A percentile compares a stretch with the other conserved stretches of the same genome.
These are phyloP conservation scores for Plasmopara viticola DNA, from an alignment of 352 stramenopile species.

Conservation along the genomic window DNA sequence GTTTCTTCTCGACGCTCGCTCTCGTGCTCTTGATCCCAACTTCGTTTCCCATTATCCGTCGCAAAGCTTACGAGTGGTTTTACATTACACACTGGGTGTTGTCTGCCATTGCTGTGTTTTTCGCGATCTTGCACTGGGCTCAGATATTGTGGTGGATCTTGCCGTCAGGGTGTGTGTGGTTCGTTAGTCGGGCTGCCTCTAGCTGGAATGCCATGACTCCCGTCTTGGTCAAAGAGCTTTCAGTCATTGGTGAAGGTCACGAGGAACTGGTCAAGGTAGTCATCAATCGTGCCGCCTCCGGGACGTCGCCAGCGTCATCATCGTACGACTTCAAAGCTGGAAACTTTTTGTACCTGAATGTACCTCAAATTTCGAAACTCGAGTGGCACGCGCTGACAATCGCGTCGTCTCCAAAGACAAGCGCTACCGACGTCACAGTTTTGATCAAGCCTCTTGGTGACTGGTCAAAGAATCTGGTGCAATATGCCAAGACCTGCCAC, in stretches of 20 bases:
- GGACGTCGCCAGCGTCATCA: constrained; percentile 23
- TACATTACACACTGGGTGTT: constrained; percentile 54
- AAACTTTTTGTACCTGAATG: constrained; percentile 53
- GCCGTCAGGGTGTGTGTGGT: constrained; percentile 43
- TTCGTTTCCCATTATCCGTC: constrained; percentile 46
- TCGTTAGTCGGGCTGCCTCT: constrained; percentile 43
- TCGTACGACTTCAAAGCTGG: constrained; percentile 45
- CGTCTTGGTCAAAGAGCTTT: constrained; percentile 32
- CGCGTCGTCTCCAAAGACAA: constrained; percentile 40
- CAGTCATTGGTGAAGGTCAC: constrained; percentile 21
- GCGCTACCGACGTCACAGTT: constrained; percentile 29
- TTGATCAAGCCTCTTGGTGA: constrained; percentile 43
- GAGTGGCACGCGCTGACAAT: constrained; percentile 60
- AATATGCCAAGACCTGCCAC: constrained; percentile 37
- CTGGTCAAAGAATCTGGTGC: constrained; percentile 36
- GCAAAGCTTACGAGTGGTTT: constrained; percentile 52
- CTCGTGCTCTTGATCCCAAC: constrained; percentile 50
- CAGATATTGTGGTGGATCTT: constrained; percentile 62
- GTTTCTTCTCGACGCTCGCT: constrained; percentile 35
- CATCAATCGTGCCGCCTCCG: constrained; percentile 28
- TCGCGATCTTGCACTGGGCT: constrained; percentile 53
- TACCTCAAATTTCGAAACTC: constrained; percentile 44
- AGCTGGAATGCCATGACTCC: constrained; percentile 39
- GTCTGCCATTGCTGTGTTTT: constrained; percentile 46
- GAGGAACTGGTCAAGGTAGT: constrained; percentile 47